A percentile compares a stretch with the other conserved stretches of the same genome.
These are phyloP conservation scores for Cicer pinnatifidum DNA, from an alignment of 306 rosid genomes.

Conservation along the genomic window DNA sequence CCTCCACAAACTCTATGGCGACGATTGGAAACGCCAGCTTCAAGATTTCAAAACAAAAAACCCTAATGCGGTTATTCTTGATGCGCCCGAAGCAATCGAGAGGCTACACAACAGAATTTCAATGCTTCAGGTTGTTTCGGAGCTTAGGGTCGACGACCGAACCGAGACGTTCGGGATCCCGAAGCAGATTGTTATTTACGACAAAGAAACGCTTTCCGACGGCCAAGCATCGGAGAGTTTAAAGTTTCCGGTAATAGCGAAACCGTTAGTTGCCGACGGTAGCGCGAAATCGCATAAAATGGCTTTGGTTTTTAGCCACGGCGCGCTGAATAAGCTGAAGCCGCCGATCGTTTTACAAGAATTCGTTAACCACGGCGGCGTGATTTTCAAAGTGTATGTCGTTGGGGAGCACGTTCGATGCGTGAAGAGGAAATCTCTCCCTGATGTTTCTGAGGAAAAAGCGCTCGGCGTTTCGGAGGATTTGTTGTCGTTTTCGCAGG, in stretches of 20 bases:
- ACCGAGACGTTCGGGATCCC: slow-evolving; percentile 84
- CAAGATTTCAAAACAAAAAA: slow-evolving; percentile 49
- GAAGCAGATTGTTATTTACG: slow-evolving; percentile 83
- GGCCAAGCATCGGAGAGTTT: slow-evolving; percentile 64
- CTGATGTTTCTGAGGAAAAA: slow-evolving; percentile 78
- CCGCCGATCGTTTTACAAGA: slow-evolving; percentile 89
- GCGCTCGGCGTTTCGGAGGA: slow-evolving; percentile 55
- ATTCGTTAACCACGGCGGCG: slow-evolving; percentile 93
- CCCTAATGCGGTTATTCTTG: slow-evolving; percentile 72
- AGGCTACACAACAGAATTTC: slow-evolving; percentile 88
- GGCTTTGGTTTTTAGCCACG: slow-evolving; percentile 73
- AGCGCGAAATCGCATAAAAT: slow-evolving; percentile 90
- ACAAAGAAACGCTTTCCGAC: slow-evolving; percentile 69
- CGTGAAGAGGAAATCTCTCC: slow-evolving; percentile 87
- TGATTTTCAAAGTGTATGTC: slow-evolving; percentile 87
- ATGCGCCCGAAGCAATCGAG: slow-evolving; percentile 78
- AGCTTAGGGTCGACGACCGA: slow-evolving; percentile 59
- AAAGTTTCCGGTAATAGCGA: slow-evolving; percentile 83
- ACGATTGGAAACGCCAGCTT: slow-evolving; percentile 70
- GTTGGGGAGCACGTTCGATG: slow-evolving; percentile 75
- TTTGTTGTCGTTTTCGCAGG: slow-evolving; percentile 76
- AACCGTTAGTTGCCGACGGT: slow-evolving; percentile 89
- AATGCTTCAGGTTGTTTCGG: slow-evolving; percentile 91
- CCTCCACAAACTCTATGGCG: slow-evolving; percentile 82
- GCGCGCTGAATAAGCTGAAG: slow-evolving; percentile 66